A percentile compares a stretch with the other conserved stretches of the same genome.
Evolutionary conservation across 768 basidiomycete species (phyloP).

Genomic region (Boletus sp.): DNA sequence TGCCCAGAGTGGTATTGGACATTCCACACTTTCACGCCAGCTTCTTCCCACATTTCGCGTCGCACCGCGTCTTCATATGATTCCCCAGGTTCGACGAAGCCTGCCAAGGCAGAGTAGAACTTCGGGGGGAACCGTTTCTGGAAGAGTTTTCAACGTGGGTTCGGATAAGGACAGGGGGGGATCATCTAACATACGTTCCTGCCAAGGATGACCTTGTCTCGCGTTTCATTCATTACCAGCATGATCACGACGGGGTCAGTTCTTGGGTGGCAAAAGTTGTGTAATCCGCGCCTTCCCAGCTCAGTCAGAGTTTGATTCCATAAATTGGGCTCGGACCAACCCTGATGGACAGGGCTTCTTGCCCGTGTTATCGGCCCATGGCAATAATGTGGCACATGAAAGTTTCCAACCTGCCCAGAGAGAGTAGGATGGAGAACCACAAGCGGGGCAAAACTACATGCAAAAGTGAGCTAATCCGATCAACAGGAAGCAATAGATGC

Average conservation of each 20-base stretch:
- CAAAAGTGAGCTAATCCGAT: not conserved
- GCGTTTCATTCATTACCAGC: constrained; percentile 75
- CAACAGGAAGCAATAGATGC: not conserved
- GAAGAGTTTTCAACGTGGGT: not conserved
- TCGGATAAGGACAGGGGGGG: not conserved
- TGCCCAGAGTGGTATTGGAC: constrained; percentile 83
- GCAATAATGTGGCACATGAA: constrained; percentile 69
- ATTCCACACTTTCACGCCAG: constrained; percentile 83
- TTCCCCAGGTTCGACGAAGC: constrained; percentile 94
- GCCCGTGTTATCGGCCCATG: constrained; percentile 66
- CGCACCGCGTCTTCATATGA: constrained; percentile 91
- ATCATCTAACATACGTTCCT: constrained; percentile 57
- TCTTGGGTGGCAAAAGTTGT: constrained; percentile 82
- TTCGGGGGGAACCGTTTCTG: constrained; percentile 65
- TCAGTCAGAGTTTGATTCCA: constrained; percentile 11
- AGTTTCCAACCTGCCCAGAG: constrained; percentile 98
- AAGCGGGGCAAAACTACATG: constrained; percentile 83
- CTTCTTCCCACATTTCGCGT: constrained; percentile 95
- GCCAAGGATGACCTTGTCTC: constrained; percentile 84
- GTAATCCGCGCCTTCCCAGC: constrained; percentile 65
- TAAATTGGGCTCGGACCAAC: constrained; percentile 42
- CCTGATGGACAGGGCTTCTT: constrained; percentile 68
- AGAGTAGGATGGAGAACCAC: constrained; percentile 77
- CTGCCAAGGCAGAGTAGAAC: constrained; percentile 89
- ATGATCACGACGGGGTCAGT: constrained; percentile 92